Conservation (phyloP, 163 green algal genomes). For the Scenedesmus sp. region DNA sequence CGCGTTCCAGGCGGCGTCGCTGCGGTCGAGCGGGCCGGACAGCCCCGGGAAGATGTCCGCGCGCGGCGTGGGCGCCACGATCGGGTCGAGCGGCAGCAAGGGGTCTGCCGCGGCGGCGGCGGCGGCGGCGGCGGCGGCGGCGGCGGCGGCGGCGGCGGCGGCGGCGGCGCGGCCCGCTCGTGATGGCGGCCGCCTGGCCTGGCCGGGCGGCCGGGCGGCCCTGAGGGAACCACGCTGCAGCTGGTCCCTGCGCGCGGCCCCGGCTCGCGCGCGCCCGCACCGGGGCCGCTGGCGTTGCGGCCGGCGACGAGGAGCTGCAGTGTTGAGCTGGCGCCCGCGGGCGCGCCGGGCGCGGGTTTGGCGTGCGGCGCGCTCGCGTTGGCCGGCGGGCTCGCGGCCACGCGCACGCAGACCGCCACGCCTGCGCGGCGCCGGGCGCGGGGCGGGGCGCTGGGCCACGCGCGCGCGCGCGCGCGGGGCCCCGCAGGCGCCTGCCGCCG, state of each 20-base stretch:
- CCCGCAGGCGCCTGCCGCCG: too few species aligned
- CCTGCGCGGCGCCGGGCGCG: conserved; percentile 8
- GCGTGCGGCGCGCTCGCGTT: not conserved
- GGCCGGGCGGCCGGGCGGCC: too few species aligned
- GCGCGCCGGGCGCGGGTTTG: not conserved
- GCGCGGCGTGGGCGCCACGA: not conserved
- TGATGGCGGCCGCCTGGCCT: too few species aligned
- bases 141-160: not conserved
- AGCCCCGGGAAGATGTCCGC: conserved; percentile 39
- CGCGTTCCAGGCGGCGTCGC: not conserved
- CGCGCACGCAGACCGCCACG: conserved; percentile 17
- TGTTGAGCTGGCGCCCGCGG: not conserved
- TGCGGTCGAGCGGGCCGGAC: not conserved
- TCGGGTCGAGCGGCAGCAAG: conserved; percentile 23
- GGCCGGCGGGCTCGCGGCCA: not conserved
- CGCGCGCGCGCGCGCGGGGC: too few species aligned
- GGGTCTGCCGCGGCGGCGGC: not conserved
- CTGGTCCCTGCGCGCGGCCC: too few species aligned
- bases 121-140: not conserved
- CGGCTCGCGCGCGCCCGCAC: not conserved
- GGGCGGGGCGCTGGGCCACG: too few species aligned
- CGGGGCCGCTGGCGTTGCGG: not conserved
- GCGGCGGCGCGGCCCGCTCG: too few species aligned
- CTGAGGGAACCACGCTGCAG: too few species aligned
- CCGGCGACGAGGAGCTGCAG: not conserved